Base-by-base conservation (phyloP, 306 rosid species). In the Amphicarpaea edgeworthii region DNA sequence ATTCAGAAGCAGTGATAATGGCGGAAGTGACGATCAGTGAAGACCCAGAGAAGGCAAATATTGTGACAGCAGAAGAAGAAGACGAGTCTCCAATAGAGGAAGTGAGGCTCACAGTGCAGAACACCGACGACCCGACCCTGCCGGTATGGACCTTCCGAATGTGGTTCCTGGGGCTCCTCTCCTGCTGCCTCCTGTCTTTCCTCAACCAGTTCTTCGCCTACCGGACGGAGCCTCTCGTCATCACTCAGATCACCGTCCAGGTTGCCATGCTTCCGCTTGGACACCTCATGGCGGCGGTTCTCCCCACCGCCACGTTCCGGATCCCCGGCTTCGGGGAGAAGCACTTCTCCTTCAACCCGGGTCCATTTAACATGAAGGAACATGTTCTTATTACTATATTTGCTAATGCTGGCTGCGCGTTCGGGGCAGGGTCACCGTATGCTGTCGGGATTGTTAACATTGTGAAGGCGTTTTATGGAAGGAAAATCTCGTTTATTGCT, bases 111-210 rank as follows among this genome's bases (percentile, higher is more conserved):
- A 90, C 96, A 0, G 97, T 90, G 1, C 41, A 77, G 0, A 85
- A 76, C 80, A 73, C 71, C 0, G 97, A 92, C 64, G 89, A 90
- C 74, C 80, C 79, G n/a, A 73, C 82, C 15, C 88, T 47, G 1
- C 96, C 96, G 0, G 86, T 92, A 8, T 90, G 97, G 97, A 92
- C 96, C 7, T 92, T 92, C 78, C 78, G 96, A 1, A 92, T 92
- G 97, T 92, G 97, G 97, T 74, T 78, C 26, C 37, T 90, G 1
- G 96, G 96, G 0, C 62, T 90, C 0, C 1, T 87, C 53, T 92
- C 96, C 0, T 92, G 96, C n/a, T 41, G 77, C 21, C 82, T 88
- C 41, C 70, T 88, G n/a, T 88, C 96, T 11, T 92, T 88, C 71
- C 83, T 90, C 43, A 90, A 90, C 85, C 91, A 87, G 41, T 90